Evolutionary conservation across 1,139 yeast genomes (phyloP).

Genomic region (Hyphopichia pseudoburtonii): DNA sequence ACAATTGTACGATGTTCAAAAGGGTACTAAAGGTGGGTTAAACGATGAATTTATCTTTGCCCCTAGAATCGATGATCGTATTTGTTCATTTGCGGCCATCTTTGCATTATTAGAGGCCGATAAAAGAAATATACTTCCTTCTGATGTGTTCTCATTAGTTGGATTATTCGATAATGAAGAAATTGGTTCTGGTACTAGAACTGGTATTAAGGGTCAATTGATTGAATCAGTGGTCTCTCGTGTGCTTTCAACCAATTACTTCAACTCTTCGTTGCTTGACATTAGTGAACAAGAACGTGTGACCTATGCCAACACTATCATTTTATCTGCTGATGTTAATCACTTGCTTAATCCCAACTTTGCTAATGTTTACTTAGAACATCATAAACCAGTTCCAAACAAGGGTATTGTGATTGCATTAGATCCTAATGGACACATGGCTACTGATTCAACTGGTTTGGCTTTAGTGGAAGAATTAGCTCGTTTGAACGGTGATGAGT

Average conservation of each 20-base stretch:
- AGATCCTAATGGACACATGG: slow-evolving; percentile 80
- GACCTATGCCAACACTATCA: slow-evolving; percentile 54
- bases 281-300: slow-evolving; percentile 24
- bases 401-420: slow-evolving; percentile 68
- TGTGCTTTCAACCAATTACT: slow-evolving; percentile 26
- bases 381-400: slow-evolving; percentile 78
- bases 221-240: slow-evolving; percentile 37
- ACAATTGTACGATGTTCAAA: slow-evolving; percentile 65
- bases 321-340: slow-evolving; percentile 66
- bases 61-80: slow-evolving; percentile 66
- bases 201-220: slow-evolving; percentile 53
- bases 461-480: slow-evolving; percentile 70
- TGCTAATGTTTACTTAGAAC: slow-evolving; percentile 58
- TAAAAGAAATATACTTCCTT: slow-evolving; percentile 17
- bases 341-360: slow-evolving; percentile 68
- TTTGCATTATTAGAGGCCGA: slow-evolving; percentile 47
- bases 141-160: slow-evolving; percentile 47
- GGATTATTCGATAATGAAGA: slow-evolving; percentile 63
- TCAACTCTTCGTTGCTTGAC: slow-evolving; percentile 15
- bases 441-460: slow-evolving; percentile 72
- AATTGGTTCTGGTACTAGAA: slow-evolving; percentile 59
- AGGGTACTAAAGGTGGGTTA: slow-evolving; percentile 61
- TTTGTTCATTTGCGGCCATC: slow-evolving; percentile 63
- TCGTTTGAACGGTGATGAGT: slow-evolving; percentile 52
- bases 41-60: slow-evolving; percentile 61